Conservation (phyloP, 495 filamentous ascomycete genomes). For the Lineolata rhizophorae region DNA sequence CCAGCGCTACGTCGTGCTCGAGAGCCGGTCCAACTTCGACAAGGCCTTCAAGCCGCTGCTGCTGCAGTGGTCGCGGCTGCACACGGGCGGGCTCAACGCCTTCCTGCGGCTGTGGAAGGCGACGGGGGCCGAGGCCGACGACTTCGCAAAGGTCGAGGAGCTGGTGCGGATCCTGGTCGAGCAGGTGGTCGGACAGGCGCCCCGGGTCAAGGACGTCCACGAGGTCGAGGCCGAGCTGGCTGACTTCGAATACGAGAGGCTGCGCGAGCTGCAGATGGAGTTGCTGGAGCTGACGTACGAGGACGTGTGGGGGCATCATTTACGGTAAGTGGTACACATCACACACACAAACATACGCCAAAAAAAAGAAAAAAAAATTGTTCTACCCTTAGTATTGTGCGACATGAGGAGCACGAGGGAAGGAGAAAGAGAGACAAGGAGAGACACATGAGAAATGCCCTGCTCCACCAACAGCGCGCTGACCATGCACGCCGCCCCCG, state of each 20-base stretch:
- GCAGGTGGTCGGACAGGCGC: constrained; percentile 67
- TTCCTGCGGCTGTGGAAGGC: constrained; percentile 88
- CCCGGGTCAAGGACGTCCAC: constrained; percentile 63
- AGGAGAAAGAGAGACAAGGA: too few species aligned
- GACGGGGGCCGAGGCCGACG: constrained; percentile 58
- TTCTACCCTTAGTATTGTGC: too few species aligned
- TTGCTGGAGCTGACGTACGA: constrained; percentile 78
- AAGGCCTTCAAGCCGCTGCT: constrained; percentile 71
- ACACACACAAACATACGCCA: too few species aligned
- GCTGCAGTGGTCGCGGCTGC: constrained; percentile 90
- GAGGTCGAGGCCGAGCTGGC: constrained; percentile 77
- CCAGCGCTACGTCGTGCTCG: constrained; percentile 52
- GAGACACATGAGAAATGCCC: too few species aligned
- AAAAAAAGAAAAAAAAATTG: too few species aligned
- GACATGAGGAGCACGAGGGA: too few species aligned
- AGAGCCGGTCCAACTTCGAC: constrained; percentile 62
- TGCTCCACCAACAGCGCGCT: too few species aligned
- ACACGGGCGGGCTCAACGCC: constrained; percentile 67
- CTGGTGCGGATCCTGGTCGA: constrained; percentile 79
- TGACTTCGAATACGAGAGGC: constrained; percentile 52
- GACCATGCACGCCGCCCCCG: too few species aligned
- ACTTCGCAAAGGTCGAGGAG: constrained; percentile 84
- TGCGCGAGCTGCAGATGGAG: constrained; percentile 89
- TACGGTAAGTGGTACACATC: constrained; percentile 24
- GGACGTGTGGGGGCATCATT: constrained; percentile 79